Percentiles rank a stretch among this genome's conserved stretches.
phyloP scores from a whole-genome alignment of 148 eudicot species.

The Rhododendron ferrugineum region DNA sequence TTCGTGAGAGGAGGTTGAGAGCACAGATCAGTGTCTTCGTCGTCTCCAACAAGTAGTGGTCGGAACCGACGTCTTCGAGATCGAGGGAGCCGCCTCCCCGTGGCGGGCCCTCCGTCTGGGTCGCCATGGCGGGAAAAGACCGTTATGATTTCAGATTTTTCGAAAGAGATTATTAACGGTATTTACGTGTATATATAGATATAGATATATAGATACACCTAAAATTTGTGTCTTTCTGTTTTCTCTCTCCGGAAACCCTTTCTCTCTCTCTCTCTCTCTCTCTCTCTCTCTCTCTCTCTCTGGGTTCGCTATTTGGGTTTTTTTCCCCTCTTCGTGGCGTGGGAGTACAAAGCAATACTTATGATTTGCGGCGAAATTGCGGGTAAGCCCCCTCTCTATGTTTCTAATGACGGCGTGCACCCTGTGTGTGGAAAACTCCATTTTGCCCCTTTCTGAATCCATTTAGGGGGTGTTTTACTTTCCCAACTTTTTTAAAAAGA shows the following conservation, averaged over 20 bases:
- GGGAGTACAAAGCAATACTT: background rate
- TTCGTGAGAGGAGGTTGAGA: slow-evolving; percentile 82
- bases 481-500: too few species aligned
- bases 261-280: background rate
- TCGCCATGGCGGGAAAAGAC: slow-evolving; percentile 47
- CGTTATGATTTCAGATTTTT: background rate
- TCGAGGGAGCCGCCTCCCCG: slow-evolving; percentile 7
- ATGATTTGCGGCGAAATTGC: background rate
- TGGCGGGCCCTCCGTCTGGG: slow-evolving; percentile 25
- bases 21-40: slow-evolving; percentile 87
- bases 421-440: background rate
- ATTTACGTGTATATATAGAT: background rate
- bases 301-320: background rate
- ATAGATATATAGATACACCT: background rate
- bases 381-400: background rate
- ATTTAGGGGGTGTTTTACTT: too few species aligned
- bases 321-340: background rate
- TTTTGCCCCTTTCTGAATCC: background rate
- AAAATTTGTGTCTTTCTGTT: background rate
- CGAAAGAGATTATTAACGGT: background rate
- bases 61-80: background rate
- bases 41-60: slow-evolving; percentile 41
- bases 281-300: background rate
- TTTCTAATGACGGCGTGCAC: background rate
- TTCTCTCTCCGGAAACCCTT: background rate